These are phyloP conservation scores for Pistacia atlantica DNA, from an alignment of 345 rosid genomes.

Conservation along the genomic window DNA sequence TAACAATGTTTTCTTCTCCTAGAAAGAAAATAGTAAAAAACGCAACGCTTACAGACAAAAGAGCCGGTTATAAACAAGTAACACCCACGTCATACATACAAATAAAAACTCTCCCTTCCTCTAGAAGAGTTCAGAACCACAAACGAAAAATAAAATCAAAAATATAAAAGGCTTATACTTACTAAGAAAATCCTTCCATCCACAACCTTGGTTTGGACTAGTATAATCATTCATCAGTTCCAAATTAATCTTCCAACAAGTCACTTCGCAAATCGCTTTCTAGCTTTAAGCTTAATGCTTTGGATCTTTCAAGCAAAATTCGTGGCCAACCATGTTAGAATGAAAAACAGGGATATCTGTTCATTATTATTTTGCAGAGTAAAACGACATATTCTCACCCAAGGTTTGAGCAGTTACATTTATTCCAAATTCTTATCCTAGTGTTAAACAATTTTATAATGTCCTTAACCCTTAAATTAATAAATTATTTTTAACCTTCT, in stretches of 20 bases:
- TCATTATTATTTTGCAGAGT: too few relatives aligned
- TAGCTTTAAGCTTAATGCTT: constrained; percentile 28
- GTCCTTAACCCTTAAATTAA: too few relatives aligned
- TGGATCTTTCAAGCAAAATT: constrained; percentile 26
- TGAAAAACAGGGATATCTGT: too few relatives aligned
- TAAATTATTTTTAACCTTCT: too few relatives aligned
- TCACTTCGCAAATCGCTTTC: constrained; percentile 22
- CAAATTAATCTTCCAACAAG: not conserved
- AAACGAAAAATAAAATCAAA: not conserved
- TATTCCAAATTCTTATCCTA: too few relatives aligned
- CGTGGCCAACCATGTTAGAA: constrained; percentile 26
- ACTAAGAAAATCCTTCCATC: constrained; percentile 37
- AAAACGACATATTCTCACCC: too few relatives aligned
- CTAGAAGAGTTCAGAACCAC: constrained; percentile 19
- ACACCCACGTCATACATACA: constrained; percentile 15
- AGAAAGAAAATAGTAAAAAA: not conserved
- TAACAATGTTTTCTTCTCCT: not conserved
- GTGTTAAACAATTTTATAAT: too few relatives aligned
- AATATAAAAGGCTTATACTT: not conserved
- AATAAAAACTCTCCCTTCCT: constrained; percentile 9
- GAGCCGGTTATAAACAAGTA: constrained; percentile 12
- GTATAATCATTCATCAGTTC: not conserved
- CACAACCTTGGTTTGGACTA: constrained; percentile 22
- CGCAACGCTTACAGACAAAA: constrained; percentile 5
- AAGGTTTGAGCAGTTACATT: too few relatives aligned